Conservation (phyloP, 2,329 filamentous ascomycete species). For the Xylaria sp. region DNA sequence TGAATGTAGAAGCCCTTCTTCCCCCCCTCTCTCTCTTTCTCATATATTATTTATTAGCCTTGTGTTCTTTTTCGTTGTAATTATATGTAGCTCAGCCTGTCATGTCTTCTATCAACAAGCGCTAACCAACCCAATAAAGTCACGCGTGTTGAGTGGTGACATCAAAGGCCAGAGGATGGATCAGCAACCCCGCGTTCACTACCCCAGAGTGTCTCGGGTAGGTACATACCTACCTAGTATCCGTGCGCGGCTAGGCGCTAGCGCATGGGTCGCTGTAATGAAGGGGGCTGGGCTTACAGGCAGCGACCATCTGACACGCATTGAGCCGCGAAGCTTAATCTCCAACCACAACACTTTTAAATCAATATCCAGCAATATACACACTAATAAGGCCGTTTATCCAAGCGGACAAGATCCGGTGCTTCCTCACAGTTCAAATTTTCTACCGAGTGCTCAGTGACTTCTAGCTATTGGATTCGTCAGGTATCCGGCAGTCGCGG, state of each 20-base stretch:
- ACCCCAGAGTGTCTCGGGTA: background rate
- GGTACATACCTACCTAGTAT: background rate
- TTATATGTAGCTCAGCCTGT: background rate
- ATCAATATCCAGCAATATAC: conserved; percentile 33
- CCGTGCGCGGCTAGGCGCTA: background rate
- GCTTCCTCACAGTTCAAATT: background rate
- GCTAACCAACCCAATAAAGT: background rate
- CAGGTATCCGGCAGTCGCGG: background rate
- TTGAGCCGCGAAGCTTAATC: conserved; percentile 31
- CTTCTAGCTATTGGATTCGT: background rate
- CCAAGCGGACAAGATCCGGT: background rate
- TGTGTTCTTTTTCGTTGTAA: too few species aligned
- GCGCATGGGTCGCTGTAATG: conserved; percentile 1
- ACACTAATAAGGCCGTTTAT: conserved; percentile 24
- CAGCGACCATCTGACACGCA: conserved; percentile 21
- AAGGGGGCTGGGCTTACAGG: conserved; percentile 6
- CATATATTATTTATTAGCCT: too few species aligned
- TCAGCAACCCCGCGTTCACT: conserved; percentile 2
- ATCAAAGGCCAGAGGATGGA: background rate
- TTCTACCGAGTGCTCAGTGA: background rate
- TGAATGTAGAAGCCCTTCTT: background rate
- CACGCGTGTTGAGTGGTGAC: conserved; percentile 1
- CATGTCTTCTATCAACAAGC: background rate
- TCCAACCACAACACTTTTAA: conserved; percentile 12
- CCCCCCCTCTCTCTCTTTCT: too few species aligned